phyloP scores from a whole-genome alignment of 208 protist species.

The Novymonas esmeraldas region DNA sequence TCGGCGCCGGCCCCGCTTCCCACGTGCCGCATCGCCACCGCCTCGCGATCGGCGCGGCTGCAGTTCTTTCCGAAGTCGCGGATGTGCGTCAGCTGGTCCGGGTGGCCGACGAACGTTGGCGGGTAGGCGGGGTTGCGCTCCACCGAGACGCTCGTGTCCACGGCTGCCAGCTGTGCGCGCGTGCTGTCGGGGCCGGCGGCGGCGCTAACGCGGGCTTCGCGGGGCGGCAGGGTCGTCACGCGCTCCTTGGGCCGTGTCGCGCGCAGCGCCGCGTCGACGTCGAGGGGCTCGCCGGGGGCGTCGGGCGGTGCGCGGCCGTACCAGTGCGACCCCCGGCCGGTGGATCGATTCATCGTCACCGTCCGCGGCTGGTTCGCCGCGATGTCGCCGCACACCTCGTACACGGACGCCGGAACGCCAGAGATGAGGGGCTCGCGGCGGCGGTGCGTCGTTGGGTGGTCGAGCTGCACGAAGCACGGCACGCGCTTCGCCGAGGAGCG shows the following conservation, averaged over 20 bases:
- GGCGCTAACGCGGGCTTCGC: constrained; percentile 4
- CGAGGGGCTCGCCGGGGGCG: constrained; percentile 32
- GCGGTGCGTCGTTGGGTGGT: constrained; percentile 35
- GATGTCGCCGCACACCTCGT: constrained; percentile 69
- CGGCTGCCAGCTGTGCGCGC: not conserved
- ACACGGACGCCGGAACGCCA: constrained; percentile 55
- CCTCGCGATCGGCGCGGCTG: constrained; percentile 44
- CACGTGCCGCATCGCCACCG: constrained; percentile 8
- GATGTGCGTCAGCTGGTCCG: constrained; percentile 34
- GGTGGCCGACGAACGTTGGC: constrained; percentile 38
- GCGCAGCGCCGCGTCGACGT: constrained; percentile 54
- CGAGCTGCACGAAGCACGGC: constrained; percentile 47
- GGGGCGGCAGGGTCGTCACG: constrained; percentile 38
- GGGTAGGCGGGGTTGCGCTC: constrained; percentile 71
- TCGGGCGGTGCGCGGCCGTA: constrained; percentile 30
- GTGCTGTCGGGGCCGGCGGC: not conserved
- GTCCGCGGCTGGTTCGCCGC: constrained; percentile 36
- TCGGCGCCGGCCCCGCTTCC: constrained; percentile 6
- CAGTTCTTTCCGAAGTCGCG: constrained; percentile 55
- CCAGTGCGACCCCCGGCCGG: constrained; percentile 64
- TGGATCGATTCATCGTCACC: constrained; percentile 60
- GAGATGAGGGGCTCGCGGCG: constrained; percentile 50
- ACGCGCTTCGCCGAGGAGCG: constrained; percentile 63
- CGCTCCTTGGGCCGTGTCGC: constrained; percentile 48
- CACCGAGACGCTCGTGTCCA: constrained; percentile 57